Evolutionary conservation across 2,329 filamentous ascomycete genomes (phyloP).

Genomic region (Fusarium sulawesiense): DNA sequence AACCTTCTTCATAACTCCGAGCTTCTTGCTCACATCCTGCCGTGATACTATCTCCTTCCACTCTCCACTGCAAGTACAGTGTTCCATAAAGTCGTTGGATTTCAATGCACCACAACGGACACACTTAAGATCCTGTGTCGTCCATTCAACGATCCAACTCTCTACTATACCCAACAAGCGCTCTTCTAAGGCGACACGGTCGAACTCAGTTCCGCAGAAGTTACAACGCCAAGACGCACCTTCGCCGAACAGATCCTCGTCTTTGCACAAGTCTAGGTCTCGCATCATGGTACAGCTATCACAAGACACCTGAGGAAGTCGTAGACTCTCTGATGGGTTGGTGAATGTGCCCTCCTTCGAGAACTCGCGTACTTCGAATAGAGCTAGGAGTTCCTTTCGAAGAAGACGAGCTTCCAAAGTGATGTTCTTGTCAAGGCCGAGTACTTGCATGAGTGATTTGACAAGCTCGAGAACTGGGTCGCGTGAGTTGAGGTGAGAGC

Average conservation of each 20-base stretch:
- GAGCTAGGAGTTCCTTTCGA: slow-evolving; percentile 85
- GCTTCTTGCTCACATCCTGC: slow-evolving; percentile 70
- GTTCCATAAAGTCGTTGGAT: slow-evolving; percentile 95
- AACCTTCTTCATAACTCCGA: slow-evolving; percentile 79
- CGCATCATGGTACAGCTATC: slow-evolving; percentile 89
- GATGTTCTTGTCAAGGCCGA: slow-evolving; percentile 91
- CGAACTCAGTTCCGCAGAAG: slow-evolving; percentile 80
- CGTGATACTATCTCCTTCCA: slow-evolving; percentile 81
- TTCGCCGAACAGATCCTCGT: slow-evolving; percentile 76
- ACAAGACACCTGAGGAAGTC: slow-evolving; percentile 82
- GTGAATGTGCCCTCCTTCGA: slow-evolving; percentile 85
- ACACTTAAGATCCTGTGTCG: slow-evolving; percentile 90
- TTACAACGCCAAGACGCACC: slow-evolving; percentile 76
- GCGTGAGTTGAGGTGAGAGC: slow-evolving; percentile 64
- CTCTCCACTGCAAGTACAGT: slow-evolving; percentile 90
- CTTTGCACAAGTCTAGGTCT: slow-evolving; percentile 92
- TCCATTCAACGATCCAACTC: slow-evolving; percentile 80
- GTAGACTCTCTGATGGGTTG: slow-evolving; percentile 83
- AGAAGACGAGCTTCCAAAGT: slow-evolving; percentile 87
- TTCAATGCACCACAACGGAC: slow-evolving; percentile 75
- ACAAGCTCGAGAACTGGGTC: slow-evolving; percentile 91
- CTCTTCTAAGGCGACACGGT: slow-evolving; percentile 87
- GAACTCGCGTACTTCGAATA: slow-evolving; percentile 97
- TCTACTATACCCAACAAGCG: slow-evolving; percentile 81
- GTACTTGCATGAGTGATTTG: slow-evolving; percentile 91